Percentiles rank a stretch among this genome's conserved stretches.
Conservation (phyloP, 2,329 filamentous ascomycete genomes). For the Aspergillus hiratsukae region DNA sequence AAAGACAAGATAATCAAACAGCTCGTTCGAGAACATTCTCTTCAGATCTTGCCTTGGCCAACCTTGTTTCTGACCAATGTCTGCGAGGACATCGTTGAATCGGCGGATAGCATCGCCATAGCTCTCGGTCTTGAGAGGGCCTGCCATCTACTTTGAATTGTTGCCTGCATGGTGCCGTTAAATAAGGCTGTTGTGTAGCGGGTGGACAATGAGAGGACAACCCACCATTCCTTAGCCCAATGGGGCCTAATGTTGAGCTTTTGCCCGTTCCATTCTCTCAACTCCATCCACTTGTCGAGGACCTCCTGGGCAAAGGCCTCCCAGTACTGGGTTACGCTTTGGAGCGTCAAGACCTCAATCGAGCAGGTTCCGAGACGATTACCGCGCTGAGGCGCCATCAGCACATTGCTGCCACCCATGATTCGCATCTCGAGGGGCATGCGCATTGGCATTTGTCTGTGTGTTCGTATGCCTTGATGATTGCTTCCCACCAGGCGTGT, state of each 20-base stretch:
- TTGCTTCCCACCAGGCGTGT: background rate
- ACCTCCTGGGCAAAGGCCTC: background rate
- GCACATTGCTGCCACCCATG: background rate
- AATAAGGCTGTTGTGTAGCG: no score
- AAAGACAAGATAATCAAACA: no score
- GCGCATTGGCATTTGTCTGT: background rate
- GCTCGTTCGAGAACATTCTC: no score
- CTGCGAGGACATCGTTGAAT: no score
- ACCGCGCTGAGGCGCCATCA: background rate
- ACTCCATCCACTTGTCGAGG: background rate
- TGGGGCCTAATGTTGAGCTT: background rate
- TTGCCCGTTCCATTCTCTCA: background rate
- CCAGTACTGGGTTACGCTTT: background rate
- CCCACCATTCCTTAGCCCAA: conserved; percentile 1
- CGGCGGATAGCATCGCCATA: no score
- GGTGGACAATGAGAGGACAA: background rate
- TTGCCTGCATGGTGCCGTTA: no score
- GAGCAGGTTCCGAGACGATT: background rate
- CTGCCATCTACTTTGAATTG: no score
- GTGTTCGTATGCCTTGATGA: background rate
- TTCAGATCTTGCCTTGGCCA: no score
- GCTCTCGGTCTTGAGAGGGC: no score
- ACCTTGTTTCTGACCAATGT: no score
- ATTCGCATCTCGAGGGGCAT: background rate
- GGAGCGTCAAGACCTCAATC: background rate